Base-by-base conservation (phyloP, 495 filamentous ascomycete genomes). In the Pseudoneurospora amorphoporcata region DNA sequence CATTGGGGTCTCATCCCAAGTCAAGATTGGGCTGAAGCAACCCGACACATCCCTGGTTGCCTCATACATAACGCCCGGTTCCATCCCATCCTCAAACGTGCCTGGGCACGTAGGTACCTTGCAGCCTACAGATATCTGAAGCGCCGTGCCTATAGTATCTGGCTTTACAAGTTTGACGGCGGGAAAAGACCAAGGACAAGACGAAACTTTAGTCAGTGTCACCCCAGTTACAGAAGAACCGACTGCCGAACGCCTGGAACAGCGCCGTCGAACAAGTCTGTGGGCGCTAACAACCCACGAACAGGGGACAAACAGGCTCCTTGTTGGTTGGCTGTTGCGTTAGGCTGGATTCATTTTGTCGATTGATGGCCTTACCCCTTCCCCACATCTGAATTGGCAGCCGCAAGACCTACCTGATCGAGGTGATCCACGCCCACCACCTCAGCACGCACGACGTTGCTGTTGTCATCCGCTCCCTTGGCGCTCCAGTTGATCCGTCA, bases 381-480 rank as follows among this genome's bases (percentile, higher is more conserved):
- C 77, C 79, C 79, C 80, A 79, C 80, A 76, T 73, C 58, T 78
- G 78, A 77, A 76, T 73, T 61, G 71, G 73, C 76, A 77, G 77
- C 80, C 79, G 78, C 77, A 78, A 76, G 53, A 65, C 53, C 14
- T 73, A 47, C 75, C 75, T 82, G 79, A 79, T 75, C 53, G 53
- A 65, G 53, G 53, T 77, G 74, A 76, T 75, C 79, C 68, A 58
- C 53, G 53, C 53, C 29, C 29, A 65, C 53, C 53, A 65, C 53
- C 53, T 65, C 53, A 65, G 29, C 53, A 65, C 23, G 53, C 73
- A 74, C 77, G 74, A 71, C 75, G 71, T 72, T 68, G 68, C 72
- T 72, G 78, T 73, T 76, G 70, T 70, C 39, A 35, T 32, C 70
- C 68, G 42, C 32, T 72, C 75, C 70, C 72, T 71, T 73, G 69